These are phyloP conservation scores for Suillus subaureus DNA, from an alignment of 768 basidiomycete genomes.

Conservation along the genomic window DNA sequence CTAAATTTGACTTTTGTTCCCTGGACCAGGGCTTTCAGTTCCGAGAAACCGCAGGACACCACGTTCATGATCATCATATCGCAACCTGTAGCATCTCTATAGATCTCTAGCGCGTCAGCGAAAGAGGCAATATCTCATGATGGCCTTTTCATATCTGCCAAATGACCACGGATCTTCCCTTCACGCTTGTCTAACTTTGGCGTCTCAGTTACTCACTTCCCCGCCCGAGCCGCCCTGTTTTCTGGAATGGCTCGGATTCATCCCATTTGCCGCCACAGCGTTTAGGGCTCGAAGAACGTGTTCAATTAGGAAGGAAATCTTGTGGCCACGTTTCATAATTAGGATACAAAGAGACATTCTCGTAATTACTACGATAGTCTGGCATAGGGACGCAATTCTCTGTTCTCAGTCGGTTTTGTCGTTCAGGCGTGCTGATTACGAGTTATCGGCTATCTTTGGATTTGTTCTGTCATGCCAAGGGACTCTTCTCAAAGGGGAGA, in stretches of 20 bases:
- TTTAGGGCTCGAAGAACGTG: slow-evolving; percentile 6
- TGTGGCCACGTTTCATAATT: not conserved
- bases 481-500: too few species aligned
- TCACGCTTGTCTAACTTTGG: slow-evolving; percentile 8
- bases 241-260: slow-evolving; percentile 5
- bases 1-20: slow-evolving; percentile 9
- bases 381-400: not conserved
- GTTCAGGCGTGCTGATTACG: not conserved
- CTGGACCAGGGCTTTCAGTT: slow-evolving; percentile 5
- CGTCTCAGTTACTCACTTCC: slow-evolving; percentile 11
- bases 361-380: slow-evolving; percentile 5
- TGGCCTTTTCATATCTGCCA: slow-evolving; percentile 9
- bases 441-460: slow-evolving; percentile 4
- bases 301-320: slow-evolving; percentile 3
- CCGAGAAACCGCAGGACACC: slow-evolving; percentile 3
- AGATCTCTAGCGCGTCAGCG: slow-evolving; percentile 17
- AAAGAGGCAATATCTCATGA: slow-evolving; percentile 18
- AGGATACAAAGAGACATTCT: slow-evolving; percentile 3
- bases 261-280: slow-evolving; percentile 4
- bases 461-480: not conserved
- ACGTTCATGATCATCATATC: slow-evolving; percentile 18
- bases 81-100: not conserved
- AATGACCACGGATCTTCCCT: slow-evolving; percentile 20
- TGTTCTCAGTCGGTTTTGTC: not conserved
- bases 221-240: not conserved